Percentiles rank a stretch among this genome's conserved stretches.
Conservation (phyloP, 2,329 filamentous ascomycete species). For the Diaporthe aspalathi region DNA sequence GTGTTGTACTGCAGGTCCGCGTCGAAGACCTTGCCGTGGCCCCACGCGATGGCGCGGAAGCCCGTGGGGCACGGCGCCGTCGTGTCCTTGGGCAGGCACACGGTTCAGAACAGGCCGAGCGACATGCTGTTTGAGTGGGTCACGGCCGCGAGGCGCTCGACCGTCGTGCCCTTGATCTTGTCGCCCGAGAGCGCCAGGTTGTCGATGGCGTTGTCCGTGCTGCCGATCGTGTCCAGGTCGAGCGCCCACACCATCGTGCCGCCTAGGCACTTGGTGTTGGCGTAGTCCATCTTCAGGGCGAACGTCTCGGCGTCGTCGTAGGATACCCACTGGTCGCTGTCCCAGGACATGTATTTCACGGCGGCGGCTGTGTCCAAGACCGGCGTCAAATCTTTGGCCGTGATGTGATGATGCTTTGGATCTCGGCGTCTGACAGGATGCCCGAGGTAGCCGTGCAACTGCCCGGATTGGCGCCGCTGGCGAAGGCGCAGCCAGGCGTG, state of each 20-base stretch:
- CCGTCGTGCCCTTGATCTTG: no score
- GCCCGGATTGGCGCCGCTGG: neutral
- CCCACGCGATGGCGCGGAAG: no score
- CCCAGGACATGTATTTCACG: slow-evolving; percentile 34
- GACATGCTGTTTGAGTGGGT: no score
- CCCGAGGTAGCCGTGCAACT: neutral
- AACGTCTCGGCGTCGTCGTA: slow-evolving; percentile 49
- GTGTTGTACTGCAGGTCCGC: no score
- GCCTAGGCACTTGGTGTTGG: slow-evolving; percentile 39
- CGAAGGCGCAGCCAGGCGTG: neutral
- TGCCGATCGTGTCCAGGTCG: slow-evolving; percentile 34
- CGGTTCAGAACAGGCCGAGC: no score
- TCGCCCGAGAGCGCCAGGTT: neutral
- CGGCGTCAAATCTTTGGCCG: neutral
- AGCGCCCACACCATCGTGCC: slow-evolving; percentile 43
- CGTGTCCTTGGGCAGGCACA: no score
- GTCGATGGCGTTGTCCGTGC: neutral
- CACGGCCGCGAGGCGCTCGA: no score
- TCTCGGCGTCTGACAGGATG: neutral
- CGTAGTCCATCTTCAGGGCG: slow-evolving; percentile 40
- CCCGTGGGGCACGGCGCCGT: no score
- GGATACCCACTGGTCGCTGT: slow-evolving; percentile 51
- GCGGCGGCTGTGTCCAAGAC: neutral
- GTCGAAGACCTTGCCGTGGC: no score
- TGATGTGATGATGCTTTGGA: neutral